A percentile compares a stretch with the other conserved stretches of the same genome.
Evolutionary conservation across 768 basidiomycete genomes (phyloP).

Genomic region (Boletus huronensis): DNA sequence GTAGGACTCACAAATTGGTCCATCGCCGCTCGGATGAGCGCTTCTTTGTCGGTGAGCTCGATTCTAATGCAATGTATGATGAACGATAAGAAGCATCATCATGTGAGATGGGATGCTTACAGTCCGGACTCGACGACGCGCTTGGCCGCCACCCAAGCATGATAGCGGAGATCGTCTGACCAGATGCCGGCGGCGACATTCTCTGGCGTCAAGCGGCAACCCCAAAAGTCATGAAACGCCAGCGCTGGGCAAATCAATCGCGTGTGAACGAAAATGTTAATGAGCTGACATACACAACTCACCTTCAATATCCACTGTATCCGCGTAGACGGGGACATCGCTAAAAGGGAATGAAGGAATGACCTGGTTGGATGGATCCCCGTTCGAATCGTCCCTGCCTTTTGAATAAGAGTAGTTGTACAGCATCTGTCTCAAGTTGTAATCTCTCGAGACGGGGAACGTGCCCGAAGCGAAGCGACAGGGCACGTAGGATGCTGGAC

Average conservation of each 20-base stretch:
- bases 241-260: slow-evolving; percentile 22
- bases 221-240: slow-evolving; percentile 33
- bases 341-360: slow-evolving; percentile 33
- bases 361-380: slow-evolving; percentile 24
- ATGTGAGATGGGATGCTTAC: slow-evolving; percentile 4
- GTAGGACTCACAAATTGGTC: slow-evolving; percentile 31
- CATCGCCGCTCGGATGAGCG: slow-evolving; percentile 19
- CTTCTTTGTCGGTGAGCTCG: slow-evolving; percentile 11
- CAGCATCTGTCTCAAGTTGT: slow-evolving; percentile 28
- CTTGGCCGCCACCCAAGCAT: slow-evolving; percentile 34
- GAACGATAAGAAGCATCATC: neutral
- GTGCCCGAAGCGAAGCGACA: slow-evolving; percentile 24
- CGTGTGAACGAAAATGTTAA: neutral
- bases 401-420: slow-evolving; percentile 16
- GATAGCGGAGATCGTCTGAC: slow-evolving; percentile 30
- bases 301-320: slow-evolving; percentile 46
- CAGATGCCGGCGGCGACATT: slow-evolving; percentile 26
- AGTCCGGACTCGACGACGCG: slow-evolving; percentile 27
- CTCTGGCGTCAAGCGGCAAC: slow-evolving; percentile 34
- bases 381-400: neutral
- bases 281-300: slow-evolving; percentile 14
- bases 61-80: slow-evolving; percentile 3
- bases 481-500: slow-evolving; percentile 15
- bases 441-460: slow-evolving; percentile 26
- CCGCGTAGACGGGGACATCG: slow-evolving; percentile 30